Percentiles rank a stretch among this genome's conserved stretches.
Conservation (phyloP, 345 rosid species). For the Arabidopsis arenosa region DNA sequence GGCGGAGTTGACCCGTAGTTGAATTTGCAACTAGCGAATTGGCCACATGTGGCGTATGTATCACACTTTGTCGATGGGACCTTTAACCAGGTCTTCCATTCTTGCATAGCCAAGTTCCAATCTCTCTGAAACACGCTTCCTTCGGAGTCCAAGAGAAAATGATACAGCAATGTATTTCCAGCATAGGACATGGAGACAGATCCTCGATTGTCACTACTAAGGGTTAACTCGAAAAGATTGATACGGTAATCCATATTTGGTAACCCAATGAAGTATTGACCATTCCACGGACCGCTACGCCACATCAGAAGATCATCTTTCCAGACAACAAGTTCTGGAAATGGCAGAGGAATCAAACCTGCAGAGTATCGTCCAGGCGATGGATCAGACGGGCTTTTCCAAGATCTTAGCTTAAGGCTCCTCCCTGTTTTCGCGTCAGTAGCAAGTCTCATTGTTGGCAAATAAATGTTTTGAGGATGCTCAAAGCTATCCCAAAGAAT, state of each 20-base stretch:
- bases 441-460: constrained; percentile 47
- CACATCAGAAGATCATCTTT: constrained; percentile 49
- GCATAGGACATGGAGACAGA: constrained; percentile 15
- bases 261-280: constrained; percentile 46
- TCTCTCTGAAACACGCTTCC: constrained; percentile 24
- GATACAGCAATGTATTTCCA: background rate
- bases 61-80: constrained; percentile 41
- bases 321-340: constrained; percentile 52
- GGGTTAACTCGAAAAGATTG: constrained; percentile 36
- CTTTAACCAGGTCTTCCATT: constrained; percentile 10
- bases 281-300: constrained; percentile 68
- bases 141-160: constrained; percentile 30
- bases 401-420: constrained; percentile 48
- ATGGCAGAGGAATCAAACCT: constrained; percentile 35
- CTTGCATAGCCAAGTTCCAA: constrained; percentile 27
- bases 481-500: constrained; percentile 62
- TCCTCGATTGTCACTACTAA: constrained; percentile 36
- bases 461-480: constrained; percentile 42
- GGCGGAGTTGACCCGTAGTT: constrained; percentile 34
- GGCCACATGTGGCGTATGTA: constrained; percentile 55
- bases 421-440: constrained; percentile 36
- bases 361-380: constrained; percentile 49
- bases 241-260: constrained; percentile 12
- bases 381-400: constrained; percentile 62
- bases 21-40: constrained; percentile 50